Conservation (phyloP, 2,329 filamentous ascomycete genomes). For the Stachybotrys chlorohalonatus region DNA sequence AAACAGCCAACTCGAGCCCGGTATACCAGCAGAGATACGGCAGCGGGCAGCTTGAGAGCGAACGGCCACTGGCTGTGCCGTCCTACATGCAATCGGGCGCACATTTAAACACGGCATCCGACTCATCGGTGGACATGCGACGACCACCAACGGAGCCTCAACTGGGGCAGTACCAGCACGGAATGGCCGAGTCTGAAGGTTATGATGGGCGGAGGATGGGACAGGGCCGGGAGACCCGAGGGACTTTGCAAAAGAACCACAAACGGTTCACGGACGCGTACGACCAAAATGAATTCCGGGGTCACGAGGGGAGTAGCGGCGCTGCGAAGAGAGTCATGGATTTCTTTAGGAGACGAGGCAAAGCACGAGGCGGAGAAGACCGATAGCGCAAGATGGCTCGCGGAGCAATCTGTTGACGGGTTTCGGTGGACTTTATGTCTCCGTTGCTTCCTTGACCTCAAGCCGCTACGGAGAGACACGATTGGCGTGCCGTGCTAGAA, state of each 20-base stretch:
- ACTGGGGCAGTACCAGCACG: conserved; percentile 33
- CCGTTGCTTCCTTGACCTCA: not conserved
- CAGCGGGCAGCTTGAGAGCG: conserved; percentile 28
- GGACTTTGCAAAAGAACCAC: conserved; percentile 72
- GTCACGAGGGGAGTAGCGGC: conserved; percentile 74
- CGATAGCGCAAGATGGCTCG: conserved; percentile 26
- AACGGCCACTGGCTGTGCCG: conserved; percentile 34
- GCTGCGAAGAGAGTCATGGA: conserved; percentile 94
- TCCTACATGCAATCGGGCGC: conserved; percentile 35
- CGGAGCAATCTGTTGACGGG: too few species aligned
- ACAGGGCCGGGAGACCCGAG: conserved; percentile 31
- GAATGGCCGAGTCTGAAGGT: conserved; percentile 32
- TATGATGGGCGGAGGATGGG: conserved; percentile 29
- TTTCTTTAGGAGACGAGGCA: conserved; percentile 85
- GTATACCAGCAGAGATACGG: conserved; percentile 32
- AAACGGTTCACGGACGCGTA: conserved; percentile 87
- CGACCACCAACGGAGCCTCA: conserved; percentile 28
- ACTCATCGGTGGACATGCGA: conserved; percentile 42
- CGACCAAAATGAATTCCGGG: conserved; percentile 58
- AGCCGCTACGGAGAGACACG: not conserved
- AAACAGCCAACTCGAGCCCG: conserved; percentile 22
- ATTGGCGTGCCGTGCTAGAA: not conserved
- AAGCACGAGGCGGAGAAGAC: conserved; percentile 55
- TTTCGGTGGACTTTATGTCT: not conserved
- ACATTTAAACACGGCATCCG: conserved; percentile 41